Base-by-base conservation (phyloP, 352 stramenopile genomes). In the Globisporangium takayamanum region DNA sequence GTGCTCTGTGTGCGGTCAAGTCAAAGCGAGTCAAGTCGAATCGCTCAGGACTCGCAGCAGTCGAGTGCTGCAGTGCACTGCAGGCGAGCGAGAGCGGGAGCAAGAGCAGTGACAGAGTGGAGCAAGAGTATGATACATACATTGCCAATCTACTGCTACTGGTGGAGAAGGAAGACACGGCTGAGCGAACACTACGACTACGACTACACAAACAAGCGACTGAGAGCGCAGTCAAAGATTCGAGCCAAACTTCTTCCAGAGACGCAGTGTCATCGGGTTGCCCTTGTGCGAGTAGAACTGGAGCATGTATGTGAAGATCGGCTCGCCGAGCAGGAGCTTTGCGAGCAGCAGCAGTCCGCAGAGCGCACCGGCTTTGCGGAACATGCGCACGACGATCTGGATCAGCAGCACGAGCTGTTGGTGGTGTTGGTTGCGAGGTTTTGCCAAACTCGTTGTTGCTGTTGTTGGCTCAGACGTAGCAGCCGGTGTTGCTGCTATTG, bases 231-330 rank as follows among this genome's bases (percentile, higher is more conserved):
- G 10, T 54, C 50, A 54, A 15, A 52, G 47, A 8, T 55, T 39
- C 1, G 20, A n/a, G 22, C 57, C 50, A 36, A 53, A 33, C 16
- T n/a, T 45, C 50, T 33, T 26, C 57, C 57, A 63, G 50, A 63
- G 36, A 22, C 22, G 30, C 41, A 63, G 41, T 30, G 50, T 48
- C 39, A 57, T 46, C 30, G 41, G 57, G 30, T 57, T 52, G 20
- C 50, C 50, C 30, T 30, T 53, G 28, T 57, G 33, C 20, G 57
- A 50, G 46, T 63, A 63, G 44, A 62, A 62, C 47, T 65, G 59
- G 7, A 65, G 44, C 30, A 61, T n/a, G 46, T 65, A 65, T n/a
- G 44, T 44, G 28, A 53, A 65, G 52, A 65, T 59, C 42, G 59
- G 59, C 47, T 62, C 42, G 14, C 57, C 45, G n/a, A 59, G 42